These are phyloP conservation scores for Venturia aucupariae DNA, from an alignment of 2,329 filamentous ascomycete species.

Conservation along the genomic window DNA sequence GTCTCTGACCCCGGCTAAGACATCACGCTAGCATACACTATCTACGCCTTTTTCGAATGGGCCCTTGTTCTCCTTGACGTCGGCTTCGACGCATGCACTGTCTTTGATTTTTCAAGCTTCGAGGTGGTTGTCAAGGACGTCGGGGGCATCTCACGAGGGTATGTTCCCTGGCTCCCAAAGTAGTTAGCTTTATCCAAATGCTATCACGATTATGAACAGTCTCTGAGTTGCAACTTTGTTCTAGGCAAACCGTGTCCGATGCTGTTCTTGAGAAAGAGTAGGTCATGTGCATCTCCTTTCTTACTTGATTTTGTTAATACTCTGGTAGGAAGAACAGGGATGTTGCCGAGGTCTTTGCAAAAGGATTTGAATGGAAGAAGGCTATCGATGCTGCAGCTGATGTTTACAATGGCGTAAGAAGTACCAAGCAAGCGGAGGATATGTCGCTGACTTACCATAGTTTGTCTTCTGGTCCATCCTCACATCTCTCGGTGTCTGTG, in stretches of 20 bases:
- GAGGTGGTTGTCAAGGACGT: slow-evolving; percentile 83
- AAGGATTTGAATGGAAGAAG: slow-evolving; percentile 63
- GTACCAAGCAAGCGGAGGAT: slow-evolving; percentile 9
- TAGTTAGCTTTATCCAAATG: slow-evolving; percentile 50
- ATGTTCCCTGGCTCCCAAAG: slow-evolving; percentile 91
- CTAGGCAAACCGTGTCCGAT: slow-evolving; percentile 31
- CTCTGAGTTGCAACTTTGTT: slow-evolving; percentile 19
- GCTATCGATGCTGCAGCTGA: slow-evolving; percentile 76
- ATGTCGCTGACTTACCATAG: slow-evolving; percentile 33
- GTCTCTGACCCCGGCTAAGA: slow-evolving; percentile 19
- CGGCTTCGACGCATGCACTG: slow-evolving; percentile 89
- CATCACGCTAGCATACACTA: slow-evolving; percentile 72
- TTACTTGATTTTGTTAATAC: background rate
- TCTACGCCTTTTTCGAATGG: slow-evolving; percentile 98
- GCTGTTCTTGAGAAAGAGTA: slow-evolving; percentile 63
- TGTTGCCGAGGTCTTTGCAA: slow-evolving; percentile 58
- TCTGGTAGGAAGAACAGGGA: slow-evolving; percentile 61
- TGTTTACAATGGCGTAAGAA: slow-evolving; percentile 77
- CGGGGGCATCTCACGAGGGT: slow-evolving; percentile 91
- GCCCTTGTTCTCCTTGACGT: slow-evolving; percentile 89
- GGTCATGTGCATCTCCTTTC: slow-evolving; percentile 28
- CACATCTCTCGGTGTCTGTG: slow-evolving; percentile 76
- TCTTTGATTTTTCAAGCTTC: slow-evolving; percentile 80
- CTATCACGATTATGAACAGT: slow-evolving; percentile 19
- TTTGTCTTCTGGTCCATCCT: slow-evolving; percentile 95